These are phyloP conservation scores for Penicillium nucicola DNA, from an alignment of 495 filamentous ascomycete species.

Conservation along the genomic window DNA sequence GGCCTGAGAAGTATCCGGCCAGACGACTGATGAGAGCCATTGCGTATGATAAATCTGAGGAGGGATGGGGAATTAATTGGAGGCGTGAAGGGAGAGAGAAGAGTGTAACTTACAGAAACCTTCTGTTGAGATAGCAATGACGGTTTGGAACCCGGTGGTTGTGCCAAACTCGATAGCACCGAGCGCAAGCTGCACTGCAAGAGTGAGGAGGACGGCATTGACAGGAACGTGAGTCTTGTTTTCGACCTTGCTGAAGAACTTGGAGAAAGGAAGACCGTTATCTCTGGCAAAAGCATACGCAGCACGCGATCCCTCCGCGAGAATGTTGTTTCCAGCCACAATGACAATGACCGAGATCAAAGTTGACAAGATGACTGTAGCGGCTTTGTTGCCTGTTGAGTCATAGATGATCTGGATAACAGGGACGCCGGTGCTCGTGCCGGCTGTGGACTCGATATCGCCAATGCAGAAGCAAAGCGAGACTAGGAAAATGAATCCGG, in stretches of 20 bases:
- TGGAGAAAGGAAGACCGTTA: conserved; percentile 45
- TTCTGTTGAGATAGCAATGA: conserved; percentile 54
- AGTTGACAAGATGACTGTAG: conserved; percentile 37
- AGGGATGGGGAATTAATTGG: conserved; percentile 9
- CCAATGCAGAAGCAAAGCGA: conserved; percentile 50
- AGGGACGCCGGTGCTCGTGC: conserved; percentile 43
- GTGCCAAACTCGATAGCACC: conserved; percentile 58
- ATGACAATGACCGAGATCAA: conserved; percentile 42
- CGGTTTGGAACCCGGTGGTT: conserved; percentile 54
- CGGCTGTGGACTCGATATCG: conserved; percentile 36
- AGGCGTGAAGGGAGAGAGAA: neutral
- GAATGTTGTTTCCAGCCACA: conserved; percentile 37
- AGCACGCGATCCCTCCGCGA: conserved; percentile 43
- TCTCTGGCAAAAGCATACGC: conserved; percentile 49
- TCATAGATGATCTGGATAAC: conserved; percentile 50
- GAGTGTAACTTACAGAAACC: conserved; percentile 49
- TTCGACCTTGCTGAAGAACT: conserved; percentile 38
- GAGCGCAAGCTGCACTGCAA: conserved; percentile 51
- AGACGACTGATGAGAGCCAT: conserved; percentile 52
- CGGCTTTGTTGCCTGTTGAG: conserved; percentile 39
- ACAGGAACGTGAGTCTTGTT: conserved; percentile 42
- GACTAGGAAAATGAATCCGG: conserved; percentile 48
- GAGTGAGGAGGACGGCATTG: conserved; percentile 47
- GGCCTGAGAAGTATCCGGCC: conserved; percentile 45
- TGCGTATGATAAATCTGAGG: conserved; percentile 54